phyloP scores from a whole-genome alignment of 495 filamentous ascomycete genomes.

The Penicillium paxilli region DNA sequence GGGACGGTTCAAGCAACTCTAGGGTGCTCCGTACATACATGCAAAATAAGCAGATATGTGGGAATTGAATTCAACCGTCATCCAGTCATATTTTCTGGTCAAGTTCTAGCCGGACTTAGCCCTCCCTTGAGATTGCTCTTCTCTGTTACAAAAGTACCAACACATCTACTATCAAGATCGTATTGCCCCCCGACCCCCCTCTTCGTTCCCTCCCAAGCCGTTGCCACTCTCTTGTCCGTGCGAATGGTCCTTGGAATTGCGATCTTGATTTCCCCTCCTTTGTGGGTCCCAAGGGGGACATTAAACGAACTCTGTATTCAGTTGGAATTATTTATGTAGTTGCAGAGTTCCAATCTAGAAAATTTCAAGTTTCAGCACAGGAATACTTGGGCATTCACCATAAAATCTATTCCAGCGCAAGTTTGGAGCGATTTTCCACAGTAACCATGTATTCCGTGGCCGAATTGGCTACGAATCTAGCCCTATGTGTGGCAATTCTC shows the following conservation, averaged over 20 bases:
- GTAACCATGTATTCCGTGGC: slow-evolving; percentile 4
- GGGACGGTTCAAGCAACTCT: no score
- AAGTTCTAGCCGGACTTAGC: background rate
- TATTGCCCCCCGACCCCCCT: background rate
- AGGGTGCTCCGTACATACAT: background rate
- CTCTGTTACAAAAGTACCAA: background rate
- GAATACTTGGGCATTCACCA: no score
- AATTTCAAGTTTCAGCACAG: background rate
- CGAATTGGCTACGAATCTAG: slow-evolving; percentile 9
- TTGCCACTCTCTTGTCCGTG: background rate
- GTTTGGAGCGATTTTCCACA: background rate
- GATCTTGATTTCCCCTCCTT: background rate
- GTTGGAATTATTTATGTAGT: background rate
- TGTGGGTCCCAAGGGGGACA: background rate
- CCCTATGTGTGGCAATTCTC: slow-evolving; percentile 10
- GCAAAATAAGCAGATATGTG: background rate
- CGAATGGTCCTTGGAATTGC: background rate
- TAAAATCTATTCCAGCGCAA: no score
- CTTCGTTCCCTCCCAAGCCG: background rate
- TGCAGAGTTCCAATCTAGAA: background rate
- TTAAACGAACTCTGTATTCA: background rate
- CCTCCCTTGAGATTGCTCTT: no score
- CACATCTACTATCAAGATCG: background rate
- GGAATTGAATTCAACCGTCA: background rate
- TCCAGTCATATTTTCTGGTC: background rate